Evolutionary conservation across 2,329 filamentous ascomycete genomes (phyloP).

Genomic region (Bertia moriformis): DNA sequence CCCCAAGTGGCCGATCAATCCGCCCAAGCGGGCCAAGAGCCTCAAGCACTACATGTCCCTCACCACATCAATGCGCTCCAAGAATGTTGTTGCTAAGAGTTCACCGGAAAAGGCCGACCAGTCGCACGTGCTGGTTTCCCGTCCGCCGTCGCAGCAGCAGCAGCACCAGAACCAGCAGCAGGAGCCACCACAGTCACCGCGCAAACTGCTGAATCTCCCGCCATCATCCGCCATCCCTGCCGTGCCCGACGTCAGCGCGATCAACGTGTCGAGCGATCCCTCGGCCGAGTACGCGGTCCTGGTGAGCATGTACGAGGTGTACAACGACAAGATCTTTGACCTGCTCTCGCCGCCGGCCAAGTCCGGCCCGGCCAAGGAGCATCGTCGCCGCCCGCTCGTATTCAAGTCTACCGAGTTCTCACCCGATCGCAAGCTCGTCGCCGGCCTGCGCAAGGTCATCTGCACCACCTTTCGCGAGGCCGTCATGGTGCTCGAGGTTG

Average conservation of each 20-base stretch:
- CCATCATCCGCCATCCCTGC: too few species aligned
- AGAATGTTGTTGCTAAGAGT: constrained; percentile 31
- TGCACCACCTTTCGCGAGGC: constrained; percentile 74
- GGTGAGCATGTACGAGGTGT: constrained; percentile 97
- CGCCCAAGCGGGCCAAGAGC: constrained; percentile 1
- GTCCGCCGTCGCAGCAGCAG: constrained; percentile 7
- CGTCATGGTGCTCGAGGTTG: constrained; percentile 76
- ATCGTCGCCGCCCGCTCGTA: constrained; percentile 63
- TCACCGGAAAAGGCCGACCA: constrained; percentile 30
- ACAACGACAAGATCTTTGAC: constrained; percentile 96
- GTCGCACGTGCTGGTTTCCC: too few species aligned
- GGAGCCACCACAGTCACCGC: constrained; percentile 31
- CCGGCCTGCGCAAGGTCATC: constrained; percentile 77
- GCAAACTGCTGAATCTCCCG: constrained; percentile 51
- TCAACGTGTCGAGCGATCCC: constrained; percentile 52
- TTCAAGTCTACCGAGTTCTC: constrained; percentile 87
- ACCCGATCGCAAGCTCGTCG: constrained; percentile 84
- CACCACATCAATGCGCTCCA: constrained; percentile 28
- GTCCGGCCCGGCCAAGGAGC: constrained; percentile 44
- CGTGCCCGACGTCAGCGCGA: constrained; percentile 60
- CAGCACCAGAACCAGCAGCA: constrained; percentile 12
- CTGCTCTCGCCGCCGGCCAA: constrained; percentile 55
- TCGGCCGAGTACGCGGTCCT: constrained; percentile 73
- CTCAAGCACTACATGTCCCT: constrained; percentile 25
- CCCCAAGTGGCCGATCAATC: constrained; percentile 10